Percentiles rank a stretch among this genome's conserved stretches.
Evolutionary conservation across 805 yeast species (phyloP).

Genomic region (Cyberlindnera maclurae): DNA sequence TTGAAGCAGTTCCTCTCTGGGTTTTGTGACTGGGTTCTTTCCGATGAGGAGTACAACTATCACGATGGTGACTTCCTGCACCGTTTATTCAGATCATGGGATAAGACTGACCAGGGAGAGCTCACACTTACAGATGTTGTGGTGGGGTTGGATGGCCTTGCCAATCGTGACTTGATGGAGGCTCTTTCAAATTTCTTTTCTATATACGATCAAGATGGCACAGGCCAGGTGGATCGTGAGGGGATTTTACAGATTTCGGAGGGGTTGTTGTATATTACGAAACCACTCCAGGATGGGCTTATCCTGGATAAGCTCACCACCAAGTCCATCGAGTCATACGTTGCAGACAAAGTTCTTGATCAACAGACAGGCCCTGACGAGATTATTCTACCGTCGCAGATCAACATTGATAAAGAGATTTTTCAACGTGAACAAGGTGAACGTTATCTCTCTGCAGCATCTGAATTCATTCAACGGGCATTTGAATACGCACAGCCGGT

Average conservation of each 20-base stretch:
- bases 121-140: slow-evolving; percentile 65
- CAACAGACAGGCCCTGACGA: slow-evolving; percentile 28
- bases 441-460: slow-evolving; percentile 79
- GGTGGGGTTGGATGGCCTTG: slow-evolving; percentile 61
- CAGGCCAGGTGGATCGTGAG: slow-evolving; percentile 65
- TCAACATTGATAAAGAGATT: slow-evolving; percentile 54
- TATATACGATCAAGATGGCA: slow-evolving; percentile 56
- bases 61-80: slow-evolving; percentile 43
- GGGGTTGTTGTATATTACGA: slow-evolving; percentile 72
- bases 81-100: slow-evolving; percentile 69
- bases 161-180: slow-evolving; percentile 70
- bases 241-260: slow-evolving; percentile 81
- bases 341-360: slow-evolving; percentile 52
- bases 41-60: slow-evolving; percentile 31
- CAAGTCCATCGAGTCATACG: slow-evolving; percentile 53
- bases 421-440: slow-evolving; percentile 63
- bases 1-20: slow-evolving; percentile 72
- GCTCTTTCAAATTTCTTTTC: slow-evolving; percentile 72
- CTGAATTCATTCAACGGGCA: slow-evolving; percentile 77
- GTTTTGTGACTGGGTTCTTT: slow-evolving; percentile 66
- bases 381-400: slow-evolving; percentile 48
- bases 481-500: slow-evolving; percentile 84
- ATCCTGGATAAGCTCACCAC: slow-evolving; percentile 60
- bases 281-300: slow-evolving; percentile 76
- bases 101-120: slow-evolving; percentile 42